Evolutionary conservation across 768 basidiomycete species (phyloP).

Genomic region (Pholiota molesta): DNA sequence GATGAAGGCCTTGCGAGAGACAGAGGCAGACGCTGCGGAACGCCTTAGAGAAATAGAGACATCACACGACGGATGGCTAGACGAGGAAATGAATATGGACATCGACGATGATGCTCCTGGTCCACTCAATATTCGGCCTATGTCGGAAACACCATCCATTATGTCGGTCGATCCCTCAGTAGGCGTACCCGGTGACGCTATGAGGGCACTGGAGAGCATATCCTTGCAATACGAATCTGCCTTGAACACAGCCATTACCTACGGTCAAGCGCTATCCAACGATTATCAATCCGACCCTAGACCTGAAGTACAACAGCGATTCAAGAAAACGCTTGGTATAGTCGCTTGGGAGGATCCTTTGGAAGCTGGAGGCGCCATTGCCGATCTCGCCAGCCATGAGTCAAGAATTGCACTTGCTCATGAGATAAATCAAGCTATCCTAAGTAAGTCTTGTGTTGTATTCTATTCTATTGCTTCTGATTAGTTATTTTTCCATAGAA

Average conservation of each 20-base stretch:
- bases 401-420: slow-evolving; percentile 68
- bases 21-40: slow-evolving; percentile 23
- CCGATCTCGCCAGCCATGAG: slow-evolving; percentile 68
- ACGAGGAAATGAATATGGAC: slow-evolving; percentile 65
- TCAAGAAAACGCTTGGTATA: slow-evolving; percentile 77
- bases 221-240: slow-evolving; percentile 53
- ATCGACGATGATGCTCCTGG: slow-evolving; percentile 44
- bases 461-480: neutral
- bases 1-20: slow-evolving; percentile 43
- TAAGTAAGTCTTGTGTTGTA: slow-evolving; percentile 54
- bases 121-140: slow-evolving; percentile 22
- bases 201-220: slow-evolving; percentile 19
- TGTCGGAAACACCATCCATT: slow-evolving; percentile 10
- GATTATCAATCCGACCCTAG: slow-evolving; percentile 69
- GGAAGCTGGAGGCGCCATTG: slow-evolving; percentile 64
- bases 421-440: slow-evolving; percentile 80
- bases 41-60: slow-evolving; percentile 9
- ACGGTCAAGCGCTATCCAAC: slow-evolving; percentile 70
- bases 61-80: slow-evolving; percentile 37
- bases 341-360: slow-evolving; percentile 80
- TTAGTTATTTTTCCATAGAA: slow-evolving; percentile 43
- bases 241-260: slow-evolving; percentile 67
- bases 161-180: slow-evolving; percentile 7
- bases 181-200: neutral
- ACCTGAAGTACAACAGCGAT: slow-evolving; percentile 63